phyloP scores from a whole-genome alignment of 108 stramenopile species.

The Cylindrotheca closterium region DNA sequence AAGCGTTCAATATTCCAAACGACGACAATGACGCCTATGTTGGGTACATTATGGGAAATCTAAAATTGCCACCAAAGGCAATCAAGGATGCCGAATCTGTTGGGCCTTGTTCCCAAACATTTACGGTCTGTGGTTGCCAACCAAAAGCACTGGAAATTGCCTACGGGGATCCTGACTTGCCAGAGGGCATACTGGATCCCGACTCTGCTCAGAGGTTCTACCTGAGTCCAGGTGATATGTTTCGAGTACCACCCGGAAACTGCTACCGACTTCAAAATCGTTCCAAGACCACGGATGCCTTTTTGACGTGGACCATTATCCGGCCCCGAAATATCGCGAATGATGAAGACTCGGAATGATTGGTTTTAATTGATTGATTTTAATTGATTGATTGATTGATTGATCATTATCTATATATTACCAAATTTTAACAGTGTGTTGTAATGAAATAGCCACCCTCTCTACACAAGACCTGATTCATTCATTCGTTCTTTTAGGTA shows the following conservation, averaged over 20 bases:
- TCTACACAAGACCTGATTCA: no score
- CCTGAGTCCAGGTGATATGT: slow-evolving; percentile 89
- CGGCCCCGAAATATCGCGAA: slow-evolving; percentile 31
- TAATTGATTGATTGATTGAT: no score
- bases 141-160: slow-evolving; percentile 82
- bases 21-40: slow-evolving; percentile 59
- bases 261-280: slow-evolving; percentile 93
- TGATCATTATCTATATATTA: no score
- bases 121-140: slow-evolving; percentile 82
- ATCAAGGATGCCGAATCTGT: slow-evolving; percentile 92
- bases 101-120: slow-evolving; percentile 84
- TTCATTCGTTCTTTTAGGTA: no score
- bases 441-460: no score
- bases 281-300: slow-evolving; percentile 56
- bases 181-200: slow-evolving; percentile 72
- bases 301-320: slow-evolving; percentile 93
- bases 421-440: no score
- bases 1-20: slow-evolving; percentile 81
- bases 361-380: no score
- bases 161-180: slow-evolving; percentile 65
- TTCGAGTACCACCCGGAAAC: slow-evolving; percentile 94
- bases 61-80: slow-evolving; percentile 77
- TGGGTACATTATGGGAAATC: slow-evolving; percentile 86
- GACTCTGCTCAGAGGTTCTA: slow-evolving; percentile 87
- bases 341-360: no score